Evolutionary conservation across 2,329 filamentous ascomycete species (phyloP).

Genomic region (Aspergillus carbonarius): DNA sequence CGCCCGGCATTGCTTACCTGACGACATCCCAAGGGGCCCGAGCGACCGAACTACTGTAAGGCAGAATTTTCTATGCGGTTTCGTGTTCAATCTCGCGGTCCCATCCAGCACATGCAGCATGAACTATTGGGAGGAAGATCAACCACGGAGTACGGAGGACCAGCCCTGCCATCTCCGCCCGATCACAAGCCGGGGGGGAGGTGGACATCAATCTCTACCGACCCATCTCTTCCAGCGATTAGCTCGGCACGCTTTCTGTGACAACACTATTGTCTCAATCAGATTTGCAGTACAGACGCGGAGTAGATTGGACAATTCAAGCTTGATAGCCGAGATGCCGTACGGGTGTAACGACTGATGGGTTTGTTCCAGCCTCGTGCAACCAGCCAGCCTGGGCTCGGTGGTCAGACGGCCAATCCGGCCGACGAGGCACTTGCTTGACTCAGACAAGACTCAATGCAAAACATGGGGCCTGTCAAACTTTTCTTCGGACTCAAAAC

Average conservation of each 20-base stretch:
- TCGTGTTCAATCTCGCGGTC: neutral
- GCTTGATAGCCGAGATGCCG: neutral
- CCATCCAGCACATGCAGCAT: neutral
- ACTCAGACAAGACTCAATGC: neutral
- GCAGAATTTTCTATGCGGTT: neutral
- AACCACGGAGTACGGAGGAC: neutral
- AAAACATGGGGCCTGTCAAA: slow-evolving; percentile 1
- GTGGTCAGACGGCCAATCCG: neutral
- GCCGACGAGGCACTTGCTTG: neutral
- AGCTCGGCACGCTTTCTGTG: slow-evolving; percentile 5
- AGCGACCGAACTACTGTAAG: neutral
- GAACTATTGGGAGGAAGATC: neutral
- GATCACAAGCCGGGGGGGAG: too few relatives aligned
- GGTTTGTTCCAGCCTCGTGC: neutral
- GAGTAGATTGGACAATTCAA: neutral
- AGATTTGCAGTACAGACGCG: neutral
- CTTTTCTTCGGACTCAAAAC: neutral
- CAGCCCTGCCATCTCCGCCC: neutral
- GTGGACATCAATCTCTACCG: too few relatives aligned
- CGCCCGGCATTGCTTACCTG: neutral
- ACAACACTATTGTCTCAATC: slow-evolving; percentile 1
- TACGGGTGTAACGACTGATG: neutral
- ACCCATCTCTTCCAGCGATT: neutral
- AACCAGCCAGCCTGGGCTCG: neutral
- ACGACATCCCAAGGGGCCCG: neutral